Evolutionary conservation across 2,329 filamentous ascomycete genomes (phyloP), one percentile per base, ranked within the genome.

Genomic region (Aspergillus spinulosporus): DNA sequence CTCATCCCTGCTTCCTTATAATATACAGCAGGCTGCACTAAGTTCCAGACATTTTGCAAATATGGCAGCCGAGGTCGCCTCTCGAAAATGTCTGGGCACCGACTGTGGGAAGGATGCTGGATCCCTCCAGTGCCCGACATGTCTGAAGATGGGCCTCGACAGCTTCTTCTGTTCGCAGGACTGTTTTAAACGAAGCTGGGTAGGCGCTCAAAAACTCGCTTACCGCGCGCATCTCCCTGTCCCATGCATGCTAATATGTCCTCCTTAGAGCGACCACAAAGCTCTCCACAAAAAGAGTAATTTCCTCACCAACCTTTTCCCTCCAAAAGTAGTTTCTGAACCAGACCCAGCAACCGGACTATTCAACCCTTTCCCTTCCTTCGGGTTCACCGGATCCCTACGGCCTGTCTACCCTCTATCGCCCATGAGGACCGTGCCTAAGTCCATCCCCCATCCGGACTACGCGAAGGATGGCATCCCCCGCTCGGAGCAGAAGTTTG

Each of bases 151-250:
- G 45, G 90, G 88, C 52, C 88, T 92, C 71, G 90, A 94, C 69
- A 96, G 91, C 78, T 97, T 87, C 77, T 99, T 97, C 79, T 99
- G 94, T 80, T 92, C 92, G 29, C 94, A 99, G 75, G 94, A 97
- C 67, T 99, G 94, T 81, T 99, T 99, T 79, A 97, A 97, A 82
- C 88, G 87, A 75, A 99, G 92, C 80, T 99, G 94, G 94, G 94
- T 97, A 86, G 67, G 84, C 66, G 65, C 62, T 56, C 63, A 62
- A 66, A 62, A 62, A 42, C 53, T 61, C 63, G 61, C 61, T 61
- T 65, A 64, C 57, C 26, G 26, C 15, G 40, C 36, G 7, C 26
- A 56, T 52, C 58, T 34, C 52, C 31, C 51, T 56, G 26, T 39
- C 51, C 49, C 12, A 6, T 42, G 3, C 26, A 21, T 62, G 51